Evolutionary conservation across 225 moss, liverwort and hornwort species (phyloP).

Genomic region (Bryoerythrophyllum caledonicum): DNA sequence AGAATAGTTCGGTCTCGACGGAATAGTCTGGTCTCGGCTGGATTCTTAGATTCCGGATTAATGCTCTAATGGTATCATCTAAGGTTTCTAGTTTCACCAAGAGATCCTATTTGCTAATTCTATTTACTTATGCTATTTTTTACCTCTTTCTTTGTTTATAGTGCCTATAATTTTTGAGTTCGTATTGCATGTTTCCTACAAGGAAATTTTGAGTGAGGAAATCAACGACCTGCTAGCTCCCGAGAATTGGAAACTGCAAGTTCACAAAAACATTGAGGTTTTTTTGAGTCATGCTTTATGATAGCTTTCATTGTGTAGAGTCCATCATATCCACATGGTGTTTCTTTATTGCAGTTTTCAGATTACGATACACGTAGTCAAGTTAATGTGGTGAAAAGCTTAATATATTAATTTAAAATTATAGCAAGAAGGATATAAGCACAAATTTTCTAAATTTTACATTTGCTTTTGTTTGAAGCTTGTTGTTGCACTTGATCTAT

Average conservation of each 20-base stretch:
- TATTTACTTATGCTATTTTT: too few relatives aligned
- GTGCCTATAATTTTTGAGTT: too few relatives aligned
- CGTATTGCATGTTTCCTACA: conserved; percentile 85
- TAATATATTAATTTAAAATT: too few relatives aligned
- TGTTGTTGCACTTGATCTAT: not conserved
- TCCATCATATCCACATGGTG: conserved; percentile 5
- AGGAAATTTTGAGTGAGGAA: too few relatives aligned
- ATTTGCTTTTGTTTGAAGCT: not conserved
- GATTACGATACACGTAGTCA: not conserved
- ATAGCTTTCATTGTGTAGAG: not conserved
- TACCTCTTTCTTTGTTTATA: too few relatives aligned
- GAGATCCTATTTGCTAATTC: too few relatives aligned
- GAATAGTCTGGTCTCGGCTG: too few relatives aligned
- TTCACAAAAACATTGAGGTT: conserved; percentile 92
- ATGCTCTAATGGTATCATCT: too few relatives aligned
- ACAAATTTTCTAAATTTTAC: not conserved
- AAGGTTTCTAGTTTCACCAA: too few relatives aligned
- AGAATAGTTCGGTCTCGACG: too few relatives aligned
- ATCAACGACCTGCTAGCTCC: conserved; percentile 94
- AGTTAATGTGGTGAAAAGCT: conserved; percentile 1
- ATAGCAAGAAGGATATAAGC: too few relatives aligned
- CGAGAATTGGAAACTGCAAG: conserved; percentile 86
- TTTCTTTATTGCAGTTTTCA: conserved; percentile 7
- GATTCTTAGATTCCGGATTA: too few relatives aligned
- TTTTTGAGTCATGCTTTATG: conserved; percentile 2